Evolutionary conservation across 768 basidiomycete genomes (phyloP), one percentile per base, ranked within the genome.

Genomic region (Agaricus blazei): DNA sequence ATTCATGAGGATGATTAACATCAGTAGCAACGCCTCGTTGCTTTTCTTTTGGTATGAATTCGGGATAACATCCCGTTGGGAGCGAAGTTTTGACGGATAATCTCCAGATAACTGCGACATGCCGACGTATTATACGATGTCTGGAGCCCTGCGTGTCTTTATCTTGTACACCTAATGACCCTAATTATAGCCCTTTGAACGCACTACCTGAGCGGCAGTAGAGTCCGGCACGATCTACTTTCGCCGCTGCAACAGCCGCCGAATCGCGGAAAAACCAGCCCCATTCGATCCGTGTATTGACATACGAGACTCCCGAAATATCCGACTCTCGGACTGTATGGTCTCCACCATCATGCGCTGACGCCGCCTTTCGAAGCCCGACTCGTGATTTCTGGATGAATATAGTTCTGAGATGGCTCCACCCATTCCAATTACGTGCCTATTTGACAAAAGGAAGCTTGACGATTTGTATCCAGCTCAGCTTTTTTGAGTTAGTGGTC

Each of bases 1-100:
- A 67, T 70, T 54, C 59, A 67, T n/a, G 69, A 70, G 46, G 68
- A 70, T 23, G 64, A 70, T 57, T 70, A 48, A 60, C 37, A 11
- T 26, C 26, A 29, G n/a, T 3, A 27, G 11, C 34, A 31, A 15
- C 19, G 14, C 23, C 15, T 34, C 27, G 4, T 34, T 9, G 38
- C 28, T 14, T 26, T 14, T 26, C 31, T 29, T 15, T 40, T 27
- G 34, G 46, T 54, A 54, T 36, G 37, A 41, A 9, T 42, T 12
- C 8, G 11, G 24, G n/a, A n/a, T 14, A 29, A 31, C 24, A 6
- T 40, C 41, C 29, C 34, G 43, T 36, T 49, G 28, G 9, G 31
- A 41, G 34, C 34, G 34, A 34, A 34, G 6, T 29, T 37, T 43
- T 15, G 12, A 23, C 48, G 43, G 31, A 50, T 23, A 31, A 43